Evolutionary conservation across 495 filamentous ascomycete genomes (phyloP).

Genomic region (Penicillium dipodomyicola): DNA sequence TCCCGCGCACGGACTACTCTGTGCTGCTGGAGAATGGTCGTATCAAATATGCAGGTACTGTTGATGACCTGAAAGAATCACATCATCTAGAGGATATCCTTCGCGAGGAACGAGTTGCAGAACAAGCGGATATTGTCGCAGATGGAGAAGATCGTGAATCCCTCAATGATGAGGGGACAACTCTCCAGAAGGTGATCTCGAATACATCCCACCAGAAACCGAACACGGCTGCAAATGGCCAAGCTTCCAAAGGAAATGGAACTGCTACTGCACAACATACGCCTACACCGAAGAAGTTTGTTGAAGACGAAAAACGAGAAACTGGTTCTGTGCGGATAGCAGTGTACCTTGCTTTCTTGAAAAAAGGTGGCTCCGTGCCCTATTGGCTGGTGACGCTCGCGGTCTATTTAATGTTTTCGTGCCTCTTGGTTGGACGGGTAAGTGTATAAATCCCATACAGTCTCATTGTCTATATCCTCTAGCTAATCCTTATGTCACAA

Average conservation of each 20-base stretch:
- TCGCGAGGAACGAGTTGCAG: constrained; percentile 19
- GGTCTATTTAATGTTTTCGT: constrained; percentile 17
- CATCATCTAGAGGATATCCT: constrained; percentile 31
- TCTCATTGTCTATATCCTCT: not conserved
- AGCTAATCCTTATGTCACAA: constrained; percentile 29
- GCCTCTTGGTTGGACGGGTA: constrained; percentile 38
- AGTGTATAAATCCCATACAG: constrained; percentile 8
- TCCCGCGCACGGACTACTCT: constrained; percentile 66
- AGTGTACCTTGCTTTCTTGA: constrained; percentile 66
- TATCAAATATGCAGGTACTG: constrained; percentile 30
- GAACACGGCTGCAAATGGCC: constrained; percentile 39
- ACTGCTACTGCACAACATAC: not conserved
- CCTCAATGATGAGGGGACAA: constrained; percentile 16
- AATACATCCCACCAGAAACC: constrained; percentile 24
- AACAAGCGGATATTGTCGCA: not conserved
- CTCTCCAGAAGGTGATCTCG: constrained; percentile 29
- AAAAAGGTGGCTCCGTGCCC: constrained; percentile 56
- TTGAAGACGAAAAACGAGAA: constrained; percentile 70
- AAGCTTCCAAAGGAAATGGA: constrained; percentile 33
- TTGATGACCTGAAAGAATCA: constrained; percentile 23
- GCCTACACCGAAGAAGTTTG: constrained; percentile 62
- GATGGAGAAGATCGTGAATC: constrained; percentile 10
- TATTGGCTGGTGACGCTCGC: constrained; percentile 17
- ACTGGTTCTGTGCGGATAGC: constrained; percentile 59
- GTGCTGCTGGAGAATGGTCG: constrained; percentile 66